phyloP scores from a whole-genome alignment of 169 alveolate genomes.

The Babesia gibsoni region DNA sequence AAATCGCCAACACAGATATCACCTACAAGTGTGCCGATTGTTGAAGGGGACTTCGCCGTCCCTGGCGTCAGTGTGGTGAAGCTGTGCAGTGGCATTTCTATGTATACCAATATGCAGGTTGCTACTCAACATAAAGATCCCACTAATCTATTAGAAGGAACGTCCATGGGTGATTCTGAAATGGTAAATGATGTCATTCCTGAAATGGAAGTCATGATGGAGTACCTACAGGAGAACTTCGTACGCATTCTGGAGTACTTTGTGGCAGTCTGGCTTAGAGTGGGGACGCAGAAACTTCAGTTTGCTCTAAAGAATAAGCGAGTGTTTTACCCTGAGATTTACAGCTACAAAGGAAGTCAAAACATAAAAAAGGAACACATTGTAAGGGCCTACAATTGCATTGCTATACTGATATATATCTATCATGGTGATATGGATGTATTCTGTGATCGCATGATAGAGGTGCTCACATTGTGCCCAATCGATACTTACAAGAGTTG shows the following conservation, averaged over 20 bases:
- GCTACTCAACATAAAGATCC: slow-evolving; percentile 1
- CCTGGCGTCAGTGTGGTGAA: too few relatives aligned
- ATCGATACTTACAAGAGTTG: not conserved
- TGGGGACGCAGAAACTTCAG: slow-evolving; percentile 7
- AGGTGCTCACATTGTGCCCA: slow-evolving; percentile 21
- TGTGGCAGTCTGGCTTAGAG: slow-evolving; percentile 40
- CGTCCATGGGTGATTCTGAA: not conserved
- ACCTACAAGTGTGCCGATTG: too few relatives aligned
- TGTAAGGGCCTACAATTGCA: slow-evolving; percentile 36
- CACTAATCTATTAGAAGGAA: not conserved
- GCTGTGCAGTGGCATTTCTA: too few relatives aligned
- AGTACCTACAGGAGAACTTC: slow-evolving; percentile 34
- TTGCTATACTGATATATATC: slow-evolving; percentile 22
- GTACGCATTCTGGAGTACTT: slow-evolving; percentile 43
- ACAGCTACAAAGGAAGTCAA: slow-evolving; percentile 11
- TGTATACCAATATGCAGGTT: too few relatives aligned
- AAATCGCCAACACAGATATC: too few relatives aligned
- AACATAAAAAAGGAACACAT: not conserved
- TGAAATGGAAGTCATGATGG: not conserved
- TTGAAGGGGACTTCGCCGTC: too few relatives aligned
- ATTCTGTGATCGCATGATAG: slow-evolving; percentile 51
- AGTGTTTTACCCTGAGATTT: slow-evolving; percentile 47
- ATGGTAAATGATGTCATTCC: not conserved
- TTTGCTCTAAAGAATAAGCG: slow-evolving; percentile 38
- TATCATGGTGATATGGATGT: slow-evolving; percentile 46